Conservation (phyloP, 768 basidiomycete genomes). For the Cystobasidium onofrii region DNA sequence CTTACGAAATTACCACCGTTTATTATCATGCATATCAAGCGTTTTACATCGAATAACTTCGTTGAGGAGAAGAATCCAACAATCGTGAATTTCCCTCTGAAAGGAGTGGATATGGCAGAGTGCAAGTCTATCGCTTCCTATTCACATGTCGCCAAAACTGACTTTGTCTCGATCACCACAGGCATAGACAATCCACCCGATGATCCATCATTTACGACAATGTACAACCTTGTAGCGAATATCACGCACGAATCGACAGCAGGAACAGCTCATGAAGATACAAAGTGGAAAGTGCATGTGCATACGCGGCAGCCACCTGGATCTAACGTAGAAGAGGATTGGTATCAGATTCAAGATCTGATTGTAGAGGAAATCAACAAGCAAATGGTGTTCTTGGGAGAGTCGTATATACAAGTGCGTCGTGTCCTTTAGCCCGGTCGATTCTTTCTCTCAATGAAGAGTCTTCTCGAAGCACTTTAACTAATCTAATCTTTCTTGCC, state of each 20-base stretch:
- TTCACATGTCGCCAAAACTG: background rate
- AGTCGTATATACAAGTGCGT: conserved; percentile 96
- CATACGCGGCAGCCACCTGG: conserved; percentile 51
- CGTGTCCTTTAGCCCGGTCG: too few species aligned
- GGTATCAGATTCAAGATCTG: conserved; percentile 94
- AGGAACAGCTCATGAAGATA: conserved; percentile 88
- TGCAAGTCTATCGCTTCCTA: conserved; percentile 55
- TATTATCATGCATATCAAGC: conserved; percentile 87
- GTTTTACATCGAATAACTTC: conserved; percentile 91
- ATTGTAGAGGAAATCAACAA: conserved; percentile 92
- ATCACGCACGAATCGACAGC: conserved; percentile 90
- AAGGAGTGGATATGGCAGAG: conserved; percentile 82
- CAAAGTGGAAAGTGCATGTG: conserved; percentile 84
- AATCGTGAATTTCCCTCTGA: conserved; percentile 90
- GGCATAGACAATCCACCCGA: conserved; percentile 50
- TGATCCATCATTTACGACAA: conserved; percentile 53
- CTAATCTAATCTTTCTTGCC: background rate
- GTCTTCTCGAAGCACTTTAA: conserved; percentile 32
- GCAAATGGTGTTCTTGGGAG: conserved; percentile 96
- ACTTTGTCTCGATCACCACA: background rate
- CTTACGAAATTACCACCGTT: conserved; percentile 81
- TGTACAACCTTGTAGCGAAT: conserved; percentile 93
- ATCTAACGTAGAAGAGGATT: conserved; percentile 56
- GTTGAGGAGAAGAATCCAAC: conserved; percentile 99
- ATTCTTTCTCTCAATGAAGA: too few species aligned